Conservation (phyloP, 306 rosid genomes). For the Fragaria ananassa region DNA sequence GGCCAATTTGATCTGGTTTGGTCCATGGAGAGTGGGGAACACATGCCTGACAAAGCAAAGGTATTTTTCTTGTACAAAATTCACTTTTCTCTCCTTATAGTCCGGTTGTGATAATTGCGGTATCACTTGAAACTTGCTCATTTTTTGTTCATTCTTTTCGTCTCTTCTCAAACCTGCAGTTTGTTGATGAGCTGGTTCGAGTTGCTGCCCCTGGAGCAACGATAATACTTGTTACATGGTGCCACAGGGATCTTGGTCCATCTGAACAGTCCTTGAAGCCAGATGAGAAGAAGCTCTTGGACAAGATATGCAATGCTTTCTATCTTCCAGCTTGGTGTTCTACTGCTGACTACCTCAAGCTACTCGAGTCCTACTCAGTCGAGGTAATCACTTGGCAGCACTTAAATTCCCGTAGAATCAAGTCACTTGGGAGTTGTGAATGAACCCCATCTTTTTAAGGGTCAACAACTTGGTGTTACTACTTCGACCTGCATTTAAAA, state of each 20-base stretch:
- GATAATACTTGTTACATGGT: conserved; percentile 87
- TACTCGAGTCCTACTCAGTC: conserved; percentile 53
- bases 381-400: conserved; percentile 38
- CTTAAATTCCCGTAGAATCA: neutral
- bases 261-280: conserved; percentile 53
- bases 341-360: conserved; percentile 62
- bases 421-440: neutral
- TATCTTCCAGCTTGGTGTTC: conserved; percentile 98
- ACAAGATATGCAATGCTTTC: conserved; percentile 67
- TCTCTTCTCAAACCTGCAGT: conserved; percentile 42
- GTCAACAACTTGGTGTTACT: neutral
- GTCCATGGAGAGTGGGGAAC: conserved; percentile 99
- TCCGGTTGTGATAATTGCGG: neutral
- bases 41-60: conserved; percentile 96
- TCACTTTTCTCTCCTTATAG: neutral
- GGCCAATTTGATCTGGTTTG: conserved; percentile 77
- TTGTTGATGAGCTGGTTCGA: conserved; percentile 75
- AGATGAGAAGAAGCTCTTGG: conserved; percentile 65
- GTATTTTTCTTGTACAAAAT: conserved; percentile 15
- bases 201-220: conserved; percentile 90
- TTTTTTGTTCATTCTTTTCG: neutral
- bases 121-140: neutral
- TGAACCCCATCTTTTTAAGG: neutral
- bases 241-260: conserved; percentile 81
- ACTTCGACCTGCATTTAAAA: neutral